phyloP scores from a whole-genome alignment of 1,284 basidiomycete species.

The Paramarasmius palmivorus region DNA sequence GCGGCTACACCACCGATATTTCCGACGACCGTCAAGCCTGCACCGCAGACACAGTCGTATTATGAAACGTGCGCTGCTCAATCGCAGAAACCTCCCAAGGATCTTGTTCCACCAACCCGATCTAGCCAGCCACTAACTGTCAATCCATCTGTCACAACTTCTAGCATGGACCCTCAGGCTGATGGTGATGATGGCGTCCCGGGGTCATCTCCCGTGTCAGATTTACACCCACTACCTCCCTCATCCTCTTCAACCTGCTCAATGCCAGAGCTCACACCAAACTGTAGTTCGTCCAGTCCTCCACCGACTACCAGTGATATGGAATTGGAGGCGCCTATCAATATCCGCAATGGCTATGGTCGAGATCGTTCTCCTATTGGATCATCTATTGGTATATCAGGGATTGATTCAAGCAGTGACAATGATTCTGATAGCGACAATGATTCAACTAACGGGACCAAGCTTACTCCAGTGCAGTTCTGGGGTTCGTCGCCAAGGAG shows the following conservation, averaged over 20 bases:
- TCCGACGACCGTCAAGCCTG: slow-evolving; percentile 52
- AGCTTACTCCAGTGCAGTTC: slow-evolving; percentile 40
- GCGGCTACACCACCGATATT: slow-evolving; percentile 51
- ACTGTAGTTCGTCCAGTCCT: slow-evolving; percentile 67
- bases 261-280: slow-evolving; percentile 62
- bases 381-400: slow-evolving; percentile 16
- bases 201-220: slow-evolving; percentile 29
- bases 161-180: slow-evolving; percentile 19
- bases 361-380: slow-evolving; percentile 17
- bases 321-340: slow-evolving; percentile 33
- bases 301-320: slow-evolving; percentile 45
- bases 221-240: slow-evolving; percentile 25
- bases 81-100: slow-evolving; percentile 39
- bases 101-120: slow-evolving; percentile 68
- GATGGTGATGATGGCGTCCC: slow-evolving; percentile 21
- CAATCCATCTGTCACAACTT: slow-evolving; percentile 8
- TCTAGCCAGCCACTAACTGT: slow-evolving; percentile 40
- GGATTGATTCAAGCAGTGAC: slow-evolving; percentile 27
- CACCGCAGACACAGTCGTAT: slow-evolving; percentile 68
- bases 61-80: slow-evolving; percentile 52
- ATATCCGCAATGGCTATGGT: slow-evolving; percentile 19
- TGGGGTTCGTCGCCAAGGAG: slow-evolving; percentile 38
- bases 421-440: slow-evolving; percentile 17
- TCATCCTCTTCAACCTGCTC: slow-evolving; percentile 28
- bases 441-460: slow-evolving; percentile 30